Base-by-base conservation (phyloP, 2,329 filamentous ascomycete species). In the Xylariaceae sp. region DNA sequence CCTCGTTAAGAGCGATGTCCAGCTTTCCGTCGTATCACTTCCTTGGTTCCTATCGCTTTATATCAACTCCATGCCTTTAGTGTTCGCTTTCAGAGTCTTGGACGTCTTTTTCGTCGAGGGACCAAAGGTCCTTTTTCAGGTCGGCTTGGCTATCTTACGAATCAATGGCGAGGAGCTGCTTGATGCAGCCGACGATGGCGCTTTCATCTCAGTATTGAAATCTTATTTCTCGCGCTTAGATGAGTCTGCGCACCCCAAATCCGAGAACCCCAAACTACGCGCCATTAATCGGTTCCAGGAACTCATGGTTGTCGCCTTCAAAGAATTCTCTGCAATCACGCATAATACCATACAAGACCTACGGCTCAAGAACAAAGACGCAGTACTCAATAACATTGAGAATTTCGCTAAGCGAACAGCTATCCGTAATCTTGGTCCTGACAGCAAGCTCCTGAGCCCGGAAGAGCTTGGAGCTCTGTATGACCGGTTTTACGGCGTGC, bases 41-140 rank as follows among this genome's bases (percentile, higher is more conserved):
- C 94, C 94, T 2, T 99, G 94, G 94, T 99, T 99, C 70, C 79
- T 99, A 53, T 97, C 92, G 4, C 79, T 99, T 19, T 99, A 97
- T 73, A 95, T 99, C 77, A 99, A 99, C 79, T 97, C 92, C 1
- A 99, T 99, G 94, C 94, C 94, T 3, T 78, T 99, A 12, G 91
- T 97, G 1, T 99, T 97, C 72, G 94, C 94, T 45, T 99, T 97
- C 71, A 83, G 94, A 53, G 94, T 99, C 47, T 74, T 99, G 59
- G 94, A 99, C 66, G 92, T 99, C 48, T 99, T 99, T 76, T 99
- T 99, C 72, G 83, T 99, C 41, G 94, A 99, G 72, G 94, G 94
- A 0, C 92, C 94, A 12, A 97, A 97, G 73, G 94, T 97, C 1
- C 77, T 99, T 7, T 99, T 99, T 73, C 94, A 99, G 71, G 88